Evolutionary conservation across 2,329 filamentous ascomycete species (phyloP).

Genomic region (Plenodomus tracheiphilus): DNA sequence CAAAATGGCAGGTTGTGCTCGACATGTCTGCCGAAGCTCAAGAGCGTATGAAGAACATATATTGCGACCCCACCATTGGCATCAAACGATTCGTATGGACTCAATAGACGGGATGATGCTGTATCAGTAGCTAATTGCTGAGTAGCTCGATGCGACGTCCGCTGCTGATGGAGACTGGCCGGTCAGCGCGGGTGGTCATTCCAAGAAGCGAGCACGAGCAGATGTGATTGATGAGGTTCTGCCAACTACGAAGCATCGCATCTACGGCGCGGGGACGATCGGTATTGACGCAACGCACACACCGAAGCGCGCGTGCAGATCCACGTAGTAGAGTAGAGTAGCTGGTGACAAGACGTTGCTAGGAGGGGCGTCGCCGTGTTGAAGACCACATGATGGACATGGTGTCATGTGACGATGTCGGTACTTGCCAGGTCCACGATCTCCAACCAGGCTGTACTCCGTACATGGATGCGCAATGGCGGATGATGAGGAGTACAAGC

Average conservation of each 20-base stretch:
- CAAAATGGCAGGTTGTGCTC: neutral
- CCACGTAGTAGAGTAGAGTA: too few relatives aligned
- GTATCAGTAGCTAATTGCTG: neutral
- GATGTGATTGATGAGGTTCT: neutral
- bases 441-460: too few relatives aligned
- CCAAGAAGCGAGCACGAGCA: neutral
- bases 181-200: neutral
- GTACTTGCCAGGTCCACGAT: too few relatives aligned
- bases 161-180: neutral
- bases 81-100: conserved; percentile 1
- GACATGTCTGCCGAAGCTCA: neutral
- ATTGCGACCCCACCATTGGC: conserved; percentile 1
- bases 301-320: neutral
- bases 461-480: too few relatives aligned
- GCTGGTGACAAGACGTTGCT: neutral
- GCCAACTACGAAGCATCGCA: neutral
- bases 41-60: neutral
- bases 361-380: neutral
- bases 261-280: neutral
- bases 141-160: neutral
- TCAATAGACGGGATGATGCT: neutral
- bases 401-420: too few relatives aligned
- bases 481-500: too few relatives aligned
- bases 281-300: neutral
- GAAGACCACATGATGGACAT: neutral